Conservation (phyloP, 2,329 filamentous ascomycete genomes). For the Diaporthe nobilis region DNA sequence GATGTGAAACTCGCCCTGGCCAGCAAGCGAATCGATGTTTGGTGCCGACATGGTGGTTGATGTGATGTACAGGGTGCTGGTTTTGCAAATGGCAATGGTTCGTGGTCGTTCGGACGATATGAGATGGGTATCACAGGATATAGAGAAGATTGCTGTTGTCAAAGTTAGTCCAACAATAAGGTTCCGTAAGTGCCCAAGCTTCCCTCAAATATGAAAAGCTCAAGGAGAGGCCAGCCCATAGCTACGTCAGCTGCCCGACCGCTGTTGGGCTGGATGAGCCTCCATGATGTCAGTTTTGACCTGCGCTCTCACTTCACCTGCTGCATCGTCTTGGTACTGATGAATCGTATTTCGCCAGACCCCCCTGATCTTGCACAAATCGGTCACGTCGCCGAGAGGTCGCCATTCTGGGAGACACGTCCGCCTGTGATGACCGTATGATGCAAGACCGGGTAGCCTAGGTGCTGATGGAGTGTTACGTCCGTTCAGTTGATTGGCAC, state of each 20-base stretch:
- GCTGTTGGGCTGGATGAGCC: constrained; percentile 8
- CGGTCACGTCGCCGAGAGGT: background rate
- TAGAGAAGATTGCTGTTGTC: background rate
- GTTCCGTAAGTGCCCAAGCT: background rate
- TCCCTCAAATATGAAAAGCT: background rate
- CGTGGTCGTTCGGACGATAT: too few relatives aligned
- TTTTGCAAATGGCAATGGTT: background rate
- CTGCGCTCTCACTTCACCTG: background rate
- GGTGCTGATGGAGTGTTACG: background rate
- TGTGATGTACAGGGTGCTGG: background rate
- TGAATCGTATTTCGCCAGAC: background rate
- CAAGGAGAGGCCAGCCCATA: background rate
- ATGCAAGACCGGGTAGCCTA: background rate
- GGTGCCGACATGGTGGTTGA: constrained; percentile 55
- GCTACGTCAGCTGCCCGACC: constrained; percentile 18
- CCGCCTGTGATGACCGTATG: background rate
- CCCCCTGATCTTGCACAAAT: background rate
- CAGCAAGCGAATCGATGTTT: constrained; percentile 67
- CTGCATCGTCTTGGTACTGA: background rate
- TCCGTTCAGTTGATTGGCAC: background rate
- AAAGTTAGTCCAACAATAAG: background rate
- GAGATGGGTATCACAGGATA: background rate
- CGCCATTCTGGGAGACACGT: background rate
- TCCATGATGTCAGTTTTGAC: constrained; percentile 18
- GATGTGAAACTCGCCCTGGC: constrained; percentile 70